Base-by-base conservation (phyloP, 805 yeast species). In the Kazachstania bromeliacearum region DNA sequence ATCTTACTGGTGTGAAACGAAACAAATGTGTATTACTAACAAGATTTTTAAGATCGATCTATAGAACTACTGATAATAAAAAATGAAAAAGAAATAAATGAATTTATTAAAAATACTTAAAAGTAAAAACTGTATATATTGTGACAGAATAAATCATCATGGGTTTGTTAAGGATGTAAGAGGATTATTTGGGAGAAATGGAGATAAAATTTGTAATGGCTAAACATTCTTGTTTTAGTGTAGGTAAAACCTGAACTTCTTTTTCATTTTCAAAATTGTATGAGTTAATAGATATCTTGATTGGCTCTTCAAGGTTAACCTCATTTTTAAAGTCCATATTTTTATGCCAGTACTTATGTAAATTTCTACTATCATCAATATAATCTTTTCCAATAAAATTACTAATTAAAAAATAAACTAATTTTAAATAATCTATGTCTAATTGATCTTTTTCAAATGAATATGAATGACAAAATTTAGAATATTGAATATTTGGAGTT, bases 211-310 rank as follows among this genome's bases (percentile, higher is more conserved):
- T 8, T 28, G 31, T 17, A 28, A 28, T 8, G 4, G 3, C 12
- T 28, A 28, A 28, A 2, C 22, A 13, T 28, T 28, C 22, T 28
- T 28, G 21, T n/a, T n/a, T n/a, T 2, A 28, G 18, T 17, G n/a
- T 6, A 2, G n/a, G 5, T 6, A 28, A 28, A 10, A 22, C 2
- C 12, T 8, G 2, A 17, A 18, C 18, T 17, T 3, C 12, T 17
- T 18, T 18, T 8, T 28, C 31, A 9, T n/a, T n/a, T n/a, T 28
- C 23, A 18, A 28, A 28, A 17, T 28, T 28, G 18, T 12, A 13
- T 7, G 31, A 28, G 18, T 28, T 22, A 28, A 28, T 18, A 28
- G 31, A 22, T 28, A 28, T 28, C 18, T 28, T 28, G 16, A 10
- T 28, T 28, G 31, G 31, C 18, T 28, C 31, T 12, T 28, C 23